Evolutionary conservation across 225 moss, liverwort and hornwort genomes (phyloP).

Genomic region (Antitrichia curtipendula): DNA sequence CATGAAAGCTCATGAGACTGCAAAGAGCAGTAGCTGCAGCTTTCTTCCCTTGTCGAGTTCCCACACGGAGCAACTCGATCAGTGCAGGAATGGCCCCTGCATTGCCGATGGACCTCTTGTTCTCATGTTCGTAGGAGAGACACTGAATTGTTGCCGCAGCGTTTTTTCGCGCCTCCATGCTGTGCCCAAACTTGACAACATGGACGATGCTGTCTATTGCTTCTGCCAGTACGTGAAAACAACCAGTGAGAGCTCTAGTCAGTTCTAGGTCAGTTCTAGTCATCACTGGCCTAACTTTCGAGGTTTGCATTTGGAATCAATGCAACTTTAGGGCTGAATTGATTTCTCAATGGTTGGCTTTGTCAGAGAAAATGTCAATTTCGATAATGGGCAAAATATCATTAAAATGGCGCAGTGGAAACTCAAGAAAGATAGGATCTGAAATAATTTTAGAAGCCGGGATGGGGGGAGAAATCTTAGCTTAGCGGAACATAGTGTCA

Average conservation of each 20-base stretch:
- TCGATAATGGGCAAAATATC: too few relatives aligned
- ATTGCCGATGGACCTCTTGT: conserved; percentile 10
- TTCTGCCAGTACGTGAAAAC: too few relatives aligned
- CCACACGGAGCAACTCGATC: not conserved
- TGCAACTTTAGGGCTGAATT: not conserved
- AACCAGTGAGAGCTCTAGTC: too few relatives aligned
- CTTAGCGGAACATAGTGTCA: too few relatives aligned
- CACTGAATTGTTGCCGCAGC: conserved; percentile 28
- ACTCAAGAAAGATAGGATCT: too few relatives aligned
- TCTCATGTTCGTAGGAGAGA: conserved; percentile 9
- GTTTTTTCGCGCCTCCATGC: conserved; percentile 2
- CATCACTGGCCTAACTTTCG: not conserved
- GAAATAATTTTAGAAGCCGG: too few relatives aligned
- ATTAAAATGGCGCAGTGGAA: too few relatives aligned
- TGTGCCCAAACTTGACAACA: conserved; percentile 5
- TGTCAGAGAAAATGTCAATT: too few relatives aligned
- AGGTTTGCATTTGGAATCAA: not conserved
- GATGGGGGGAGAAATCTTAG: too few relatives aligned
- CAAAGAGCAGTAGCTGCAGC: conserved; percentile 23
- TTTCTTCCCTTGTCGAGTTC: conserved; percentile 14
- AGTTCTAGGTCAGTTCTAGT: not conserved
- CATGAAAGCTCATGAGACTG: conserved; percentile 13
- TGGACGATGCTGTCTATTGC: conserved; percentile 18
- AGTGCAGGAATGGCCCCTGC: conserved; percentile 20
- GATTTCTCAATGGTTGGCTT: not conserved